phyloP scores from a whole-genome alignment of 805 yeast genomes.

The Tanozyma kutaoensis region DNA sequence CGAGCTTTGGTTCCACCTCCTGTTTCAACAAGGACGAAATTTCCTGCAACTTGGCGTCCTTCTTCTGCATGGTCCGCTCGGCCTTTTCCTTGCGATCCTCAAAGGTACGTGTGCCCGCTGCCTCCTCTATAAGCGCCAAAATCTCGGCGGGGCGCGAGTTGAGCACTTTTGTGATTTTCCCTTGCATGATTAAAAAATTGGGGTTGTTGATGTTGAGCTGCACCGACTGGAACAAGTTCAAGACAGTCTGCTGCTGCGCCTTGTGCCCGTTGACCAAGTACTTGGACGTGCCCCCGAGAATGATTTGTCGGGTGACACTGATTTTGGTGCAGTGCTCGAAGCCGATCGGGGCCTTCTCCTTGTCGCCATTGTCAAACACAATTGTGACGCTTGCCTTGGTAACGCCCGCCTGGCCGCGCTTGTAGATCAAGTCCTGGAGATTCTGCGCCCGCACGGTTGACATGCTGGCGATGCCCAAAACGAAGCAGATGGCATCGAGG shows the following conservation, averaged over 20 bases:
- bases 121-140: constrained; percentile 86
- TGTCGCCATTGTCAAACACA: constrained; percentile 81
- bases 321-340: constrained; percentile 67
- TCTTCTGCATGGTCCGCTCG: constrained; percentile 80
- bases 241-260: constrained; percentile 88
- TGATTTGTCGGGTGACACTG: constrained; percentile 84
- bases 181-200: constrained; percentile 96
- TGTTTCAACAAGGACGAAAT: constrained; percentile 61
- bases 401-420: constrained; percentile 96
- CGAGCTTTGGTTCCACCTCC: constrained; percentile 89
- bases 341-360: constrained; percentile 71
- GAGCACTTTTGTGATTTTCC: constrained; percentile 91
- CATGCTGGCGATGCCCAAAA: constrained; percentile 92
- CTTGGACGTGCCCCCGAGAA: constrained; percentile 84
- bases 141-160: constrained; percentile 93
- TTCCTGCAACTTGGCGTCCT: constrained; percentile 72
- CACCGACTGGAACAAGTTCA: constrained; percentile 84
- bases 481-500: constrained; percentile 94
- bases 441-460: constrained; percentile 89
- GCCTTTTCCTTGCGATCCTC: constrained; percentile 91
- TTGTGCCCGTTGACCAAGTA: constrained; percentile 91
- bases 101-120: constrained; percentile 94
- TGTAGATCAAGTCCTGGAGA: constrained; percentile 87
- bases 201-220: constrained; percentile 96
- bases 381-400: constrained; percentile 95